Evolutionary conservation across 1,139 yeast species (phyloP), one percentile per base, ranked within the genome.

Genomic region (Yamadazyma triangularis): DNA sequence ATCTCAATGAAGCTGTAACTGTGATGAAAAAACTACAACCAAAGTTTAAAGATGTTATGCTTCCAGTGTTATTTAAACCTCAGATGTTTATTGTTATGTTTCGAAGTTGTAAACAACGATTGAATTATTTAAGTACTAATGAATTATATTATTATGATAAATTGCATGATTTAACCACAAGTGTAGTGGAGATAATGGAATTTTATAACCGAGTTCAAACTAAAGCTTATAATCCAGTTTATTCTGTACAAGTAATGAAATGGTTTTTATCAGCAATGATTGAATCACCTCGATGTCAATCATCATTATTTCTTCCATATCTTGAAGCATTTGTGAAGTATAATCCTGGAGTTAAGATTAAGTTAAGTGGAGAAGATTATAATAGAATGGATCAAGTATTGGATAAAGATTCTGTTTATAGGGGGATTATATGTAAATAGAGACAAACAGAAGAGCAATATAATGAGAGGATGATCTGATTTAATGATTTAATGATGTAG

Each of bases 1-100:
- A 48, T 21, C 36, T 48, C 13, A 36, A 37, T 4, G 60, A 58
- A 35, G 65, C 70, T 1, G 40, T 50, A 18, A 42, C 44, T 24
- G 30, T 63, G 8, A 33, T 61, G 16, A 38, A 41, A 19, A 50
- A 45, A 22, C 26, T 57, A 13, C 51, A 53, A 1, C 34, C 33
- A 3, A 26, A 33, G 6, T 51, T 36, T 34, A 50, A 49, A 2
- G 41, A 30, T 15, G 11, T 30, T 2, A 23, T 22, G 12, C 23
- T 35, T 10, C 36, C 30, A 1, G 38, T 44, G 2, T 30, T 51
- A 8, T 33, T 45, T n/a, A 37, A 47, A 8, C 50, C 48, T 13
- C 56, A 54, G 14, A 34, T 44, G 24, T 56, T 50, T 26, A 23
- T 44, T 2, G 33, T 33, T 13, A 24, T 55, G 8, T 40, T 51